These are phyloP conservation scores for Sideroxylon spinosum DNA, from an alignment of 179 eudicot genomes.

Conservation along the genomic window DNA sequence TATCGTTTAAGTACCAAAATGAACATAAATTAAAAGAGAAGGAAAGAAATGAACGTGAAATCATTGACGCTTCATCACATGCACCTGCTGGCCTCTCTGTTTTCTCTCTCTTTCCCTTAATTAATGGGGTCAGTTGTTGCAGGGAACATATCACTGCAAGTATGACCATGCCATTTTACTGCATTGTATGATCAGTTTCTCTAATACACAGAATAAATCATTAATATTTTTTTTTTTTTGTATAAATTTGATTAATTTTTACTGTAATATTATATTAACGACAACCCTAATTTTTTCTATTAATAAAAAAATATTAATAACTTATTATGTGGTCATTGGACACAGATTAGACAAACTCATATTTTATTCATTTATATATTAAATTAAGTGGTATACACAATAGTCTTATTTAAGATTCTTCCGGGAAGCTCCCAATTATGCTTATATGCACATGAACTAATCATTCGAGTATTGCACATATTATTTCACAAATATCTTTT, in stretches of 20 bases:
- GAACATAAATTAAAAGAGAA: too few relatives aligned
- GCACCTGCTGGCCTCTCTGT: neutral
- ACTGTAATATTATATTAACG: too few relatives aligned
- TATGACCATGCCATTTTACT: conserved; percentile 13
- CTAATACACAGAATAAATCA: too few relatives aligned
- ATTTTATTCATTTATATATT: neutral
- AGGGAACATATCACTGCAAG: conserved; percentile 33
- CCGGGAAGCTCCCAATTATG: conserved; percentile 25
- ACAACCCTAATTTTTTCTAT: too few relatives aligned
- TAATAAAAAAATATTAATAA: too few relatives aligned
- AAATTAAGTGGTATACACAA: neutral
- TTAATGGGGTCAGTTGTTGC: conserved; percentile 42
- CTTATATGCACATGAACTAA: conserved; percentile 27
- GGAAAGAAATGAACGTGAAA: too few relatives aligned
- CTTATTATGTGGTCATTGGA: too few relatives aligned
- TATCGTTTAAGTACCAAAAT: too few relatives aligned
- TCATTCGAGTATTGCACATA: conserved; percentile 25
- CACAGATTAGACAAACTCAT: too few relatives aligned
- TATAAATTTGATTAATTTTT: too few relatives aligned
- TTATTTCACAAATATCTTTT: conserved; percentile 4
- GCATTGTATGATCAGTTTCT: neutral
- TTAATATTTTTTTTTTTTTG: too few relatives aligned
- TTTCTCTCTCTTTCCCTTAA: conserved; percentile 12
- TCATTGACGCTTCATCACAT: too few relatives aligned
- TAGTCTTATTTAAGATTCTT: conserved; percentile 18